Evolutionary conservation across 2,329 filamentous ascomycete genomes (phyloP).

Genomic region (Fusarium continuum): DNA sequence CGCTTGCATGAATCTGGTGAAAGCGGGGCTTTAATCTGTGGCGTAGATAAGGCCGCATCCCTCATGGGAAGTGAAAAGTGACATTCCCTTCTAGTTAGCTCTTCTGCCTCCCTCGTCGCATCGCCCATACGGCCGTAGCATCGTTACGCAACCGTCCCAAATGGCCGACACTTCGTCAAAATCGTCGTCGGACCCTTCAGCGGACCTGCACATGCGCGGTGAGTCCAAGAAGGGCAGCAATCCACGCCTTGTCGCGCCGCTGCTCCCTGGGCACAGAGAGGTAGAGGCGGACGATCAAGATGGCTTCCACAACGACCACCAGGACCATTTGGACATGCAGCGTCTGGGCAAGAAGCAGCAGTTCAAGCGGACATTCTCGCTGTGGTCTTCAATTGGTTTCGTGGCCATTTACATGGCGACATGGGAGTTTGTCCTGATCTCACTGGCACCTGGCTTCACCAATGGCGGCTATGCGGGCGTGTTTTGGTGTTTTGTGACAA

Average conservation of each 20-base stretch:
- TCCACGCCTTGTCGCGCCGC: neutral
- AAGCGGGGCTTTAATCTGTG: neutral
- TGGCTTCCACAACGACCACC: constrained; percentile 20
- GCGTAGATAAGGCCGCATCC: neutral
- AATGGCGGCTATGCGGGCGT: constrained; percentile 26
- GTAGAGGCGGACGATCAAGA: constrained; percentile 9
- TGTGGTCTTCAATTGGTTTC: constrained; percentile 29
- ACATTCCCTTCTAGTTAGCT: neutral
- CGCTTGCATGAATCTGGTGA: neutral
- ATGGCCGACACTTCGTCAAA: constrained; percentile 8
- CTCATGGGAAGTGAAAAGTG: neutral
- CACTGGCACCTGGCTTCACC: constrained; percentile 16
- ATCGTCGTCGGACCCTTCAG: constrained; percentile 4
- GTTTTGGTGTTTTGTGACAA: constrained; percentile 26
- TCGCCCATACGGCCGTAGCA: neutral
- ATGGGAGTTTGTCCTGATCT: constrained; percentile 28
- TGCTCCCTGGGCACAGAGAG: neutral
- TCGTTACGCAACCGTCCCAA: neutral
- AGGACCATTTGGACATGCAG: constrained; percentile 26
- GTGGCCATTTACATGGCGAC: constrained; percentile 31
- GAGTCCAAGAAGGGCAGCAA: neutral
- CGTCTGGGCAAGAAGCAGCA: constrained; percentile 27
- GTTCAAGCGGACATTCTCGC: constrained; percentile 18
- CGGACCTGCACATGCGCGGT: neutral
- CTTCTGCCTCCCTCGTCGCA: neutral